Conservation (phyloP, 768 basidiomycete species). For the Suillus brevipes region DNA sequence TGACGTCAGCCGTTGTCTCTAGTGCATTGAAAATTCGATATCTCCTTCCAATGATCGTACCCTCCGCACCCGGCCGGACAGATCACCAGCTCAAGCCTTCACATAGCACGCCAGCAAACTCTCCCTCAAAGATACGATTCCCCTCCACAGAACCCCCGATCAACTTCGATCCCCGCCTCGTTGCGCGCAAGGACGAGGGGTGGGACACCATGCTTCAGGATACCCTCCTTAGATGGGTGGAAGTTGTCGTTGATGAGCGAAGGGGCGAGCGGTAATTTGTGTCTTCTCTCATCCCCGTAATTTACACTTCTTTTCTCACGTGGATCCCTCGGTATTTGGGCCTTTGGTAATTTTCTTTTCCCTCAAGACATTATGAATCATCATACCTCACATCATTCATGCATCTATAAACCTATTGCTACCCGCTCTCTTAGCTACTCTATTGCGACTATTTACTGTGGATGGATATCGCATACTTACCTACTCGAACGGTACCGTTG, state of each 20-base stretch:
- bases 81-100: conserved; percentile 24
- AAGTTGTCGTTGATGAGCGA: conserved; percentile 66
- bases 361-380: background rate
- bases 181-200: conserved; percentile 72
- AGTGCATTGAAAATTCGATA: conserved; percentile 86
- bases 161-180: conserved; percentile 68
- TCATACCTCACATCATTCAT: background rate
- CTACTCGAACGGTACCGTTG: background rate
- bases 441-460: background rate
- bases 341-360: background rate
- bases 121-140: conserved; percentile 38
- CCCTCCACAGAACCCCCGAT: conserved; percentile 48
- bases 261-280: conserved; percentile 38
- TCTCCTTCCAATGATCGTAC: conserved; percentile 64
- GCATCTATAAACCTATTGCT: background rate
- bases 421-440: background rate
- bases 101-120: conserved; percentile 25
- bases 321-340: background rate
- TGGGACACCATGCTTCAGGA: conserved; percentile 82
- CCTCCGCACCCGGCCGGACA: conserved; percentile 38
- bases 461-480: background rate
- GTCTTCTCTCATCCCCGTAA: background rate
- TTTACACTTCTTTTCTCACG: background rate
- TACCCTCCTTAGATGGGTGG: conserved; percentile 65
- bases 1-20: conserved; percentile 1